Percentiles rank a stretch among this genome's conserved stretches.
Evolutionary conservation across 345 rosid species (phyloP).

Genomic region (Eucalyptus pauciflora): DNA sequence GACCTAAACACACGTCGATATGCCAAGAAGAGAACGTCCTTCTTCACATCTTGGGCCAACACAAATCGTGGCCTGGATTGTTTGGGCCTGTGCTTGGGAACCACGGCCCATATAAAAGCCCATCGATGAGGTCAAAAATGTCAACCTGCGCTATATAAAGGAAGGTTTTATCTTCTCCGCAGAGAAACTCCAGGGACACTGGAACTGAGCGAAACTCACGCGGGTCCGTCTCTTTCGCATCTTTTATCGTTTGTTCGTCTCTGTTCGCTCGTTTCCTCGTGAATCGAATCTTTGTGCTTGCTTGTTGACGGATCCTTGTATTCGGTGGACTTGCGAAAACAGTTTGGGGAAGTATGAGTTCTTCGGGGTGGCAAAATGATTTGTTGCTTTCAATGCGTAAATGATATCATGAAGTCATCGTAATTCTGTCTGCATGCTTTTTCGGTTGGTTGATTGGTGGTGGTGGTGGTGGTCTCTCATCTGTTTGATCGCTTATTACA

Average conservation of each 20-base stretch:
- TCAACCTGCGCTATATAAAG: background rate
- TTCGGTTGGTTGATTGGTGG: background rate
- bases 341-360: background rate
- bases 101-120: background rate
- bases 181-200: background rate
- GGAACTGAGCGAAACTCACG: background rate
- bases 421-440: background rate
- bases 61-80: background rate
- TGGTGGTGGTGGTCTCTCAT: background rate
- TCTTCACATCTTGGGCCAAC: no score
- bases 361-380: background rate
- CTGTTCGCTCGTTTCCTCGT: background rate
- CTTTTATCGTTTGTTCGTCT: background rate
- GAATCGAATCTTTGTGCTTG: background rate
- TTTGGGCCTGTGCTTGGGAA: background rate
- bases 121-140: background rate
- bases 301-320: background rate
- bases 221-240: background rate
- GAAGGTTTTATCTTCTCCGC: background rate
- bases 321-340: background rate
- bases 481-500: background rate
- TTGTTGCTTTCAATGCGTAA: background rate
- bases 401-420: background rate
- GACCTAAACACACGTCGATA: no score
- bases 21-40: no score